Conservation (phyloP, 331 rosid species). For the Spiraea crenata region DNA sequence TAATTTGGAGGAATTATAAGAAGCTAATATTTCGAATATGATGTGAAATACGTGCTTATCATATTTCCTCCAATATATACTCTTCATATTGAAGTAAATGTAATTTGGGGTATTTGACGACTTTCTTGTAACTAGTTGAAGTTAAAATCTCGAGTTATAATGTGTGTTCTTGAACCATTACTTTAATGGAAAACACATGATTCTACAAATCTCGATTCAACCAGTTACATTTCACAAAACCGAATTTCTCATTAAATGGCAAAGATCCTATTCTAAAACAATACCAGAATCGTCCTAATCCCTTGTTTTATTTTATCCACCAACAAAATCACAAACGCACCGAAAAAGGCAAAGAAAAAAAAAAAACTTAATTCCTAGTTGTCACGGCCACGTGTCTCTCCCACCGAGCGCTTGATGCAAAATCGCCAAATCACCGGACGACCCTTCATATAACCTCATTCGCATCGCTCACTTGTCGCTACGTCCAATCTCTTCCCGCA, state of each 20-base stretch:
- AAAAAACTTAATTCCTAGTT: neutral
- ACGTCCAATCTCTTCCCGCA: slow-evolving; percentile 15
- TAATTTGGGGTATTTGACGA: too few relatives aligned
- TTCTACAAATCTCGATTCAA: too few relatives aligned
- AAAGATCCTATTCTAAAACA: neutral
- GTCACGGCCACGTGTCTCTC: slow-evolving; percentile 38
- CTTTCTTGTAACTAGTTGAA: too few relatives aligned
- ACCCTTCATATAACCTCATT: slow-evolving; percentile 41
- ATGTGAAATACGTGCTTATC: too few relatives aligned
- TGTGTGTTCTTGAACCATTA: too few relatives aligned
- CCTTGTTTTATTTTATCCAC: neutral
- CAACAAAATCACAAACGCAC: slow-evolving; percentile 7
- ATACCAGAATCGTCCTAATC: slow-evolving; percentile 2
- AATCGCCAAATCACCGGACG: slow-evolving; percentile 14
- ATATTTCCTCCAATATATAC: too few relatives aligned
- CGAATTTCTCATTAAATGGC: neutral
- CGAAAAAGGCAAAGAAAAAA: slow-evolving; percentile 1
- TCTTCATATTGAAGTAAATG: too few relatives aligned
- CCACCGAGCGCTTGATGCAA: neutral
- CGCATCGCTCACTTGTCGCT: slow-evolving; percentile 22
- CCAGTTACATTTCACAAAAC: too few relatives aligned
- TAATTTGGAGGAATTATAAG: too few relatives aligned
- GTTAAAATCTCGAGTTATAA: too few relatives aligned
- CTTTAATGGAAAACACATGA: too few relatives aligned
- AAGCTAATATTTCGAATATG: too few relatives aligned